Evolutionary conservation across 768 basidiomycete species (phyloP).

Genomic region (Exsudoporus frostii): DNA sequence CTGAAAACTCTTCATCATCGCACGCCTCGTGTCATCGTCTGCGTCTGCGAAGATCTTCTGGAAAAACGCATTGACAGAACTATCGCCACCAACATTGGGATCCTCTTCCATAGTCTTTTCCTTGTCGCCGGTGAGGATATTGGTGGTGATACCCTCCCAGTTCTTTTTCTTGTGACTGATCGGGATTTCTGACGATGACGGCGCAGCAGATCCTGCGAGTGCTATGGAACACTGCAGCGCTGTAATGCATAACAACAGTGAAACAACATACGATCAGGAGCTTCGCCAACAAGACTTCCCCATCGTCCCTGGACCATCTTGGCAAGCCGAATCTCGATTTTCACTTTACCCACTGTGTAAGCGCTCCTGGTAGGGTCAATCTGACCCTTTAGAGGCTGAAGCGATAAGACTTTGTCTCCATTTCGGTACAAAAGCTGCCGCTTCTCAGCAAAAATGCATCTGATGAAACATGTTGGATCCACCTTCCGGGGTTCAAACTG

Average conservation of each 20-base stretch:
- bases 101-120: slow-evolving; percentile 69
- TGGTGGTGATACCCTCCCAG: slow-evolving; percentile 82
- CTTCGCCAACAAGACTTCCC: slow-evolving; percentile 72
- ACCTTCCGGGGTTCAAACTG: slow-evolving; percentile 66
- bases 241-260: neutral
- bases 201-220: slow-evolving; percentile 24
- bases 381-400: slow-evolving; percentile 81
- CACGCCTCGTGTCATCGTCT: slow-evolving; percentile 86
- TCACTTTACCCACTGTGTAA: slow-evolving; percentile 76
- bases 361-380: slow-evolving; percentile 64
- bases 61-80: slow-evolving; percentile 83
- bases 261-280: slow-evolving; percentile 62
- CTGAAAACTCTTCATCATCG: slow-evolving; percentile 97
- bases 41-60: slow-evolving; percentile 88
- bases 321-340: slow-evolving; percentile 77
- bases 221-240: slow-evolving; percentile 7
- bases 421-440: slow-evolving; percentile 44
- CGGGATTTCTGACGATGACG: slow-evolving; percentile 31
- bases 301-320: slow-evolving; percentile 72
- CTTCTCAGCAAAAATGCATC: slow-evolving; percentile 1
- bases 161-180: slow-evolving; percentile 61
- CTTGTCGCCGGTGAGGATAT: slow-evolving; percentile 66
- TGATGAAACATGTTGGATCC: slow-evolving; percentile 6
- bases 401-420: slow-evolving; percentile 64
- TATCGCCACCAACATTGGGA: slow-evolving; percentile 88